A percentile compares a stretch with the other conserved stretches of the same genome.
These are phyloP conservation scores for Haplosporangium sp. DNA, from an alignment of 371 early-diverging fungal species.

Conservation along the genomic window DNA sequence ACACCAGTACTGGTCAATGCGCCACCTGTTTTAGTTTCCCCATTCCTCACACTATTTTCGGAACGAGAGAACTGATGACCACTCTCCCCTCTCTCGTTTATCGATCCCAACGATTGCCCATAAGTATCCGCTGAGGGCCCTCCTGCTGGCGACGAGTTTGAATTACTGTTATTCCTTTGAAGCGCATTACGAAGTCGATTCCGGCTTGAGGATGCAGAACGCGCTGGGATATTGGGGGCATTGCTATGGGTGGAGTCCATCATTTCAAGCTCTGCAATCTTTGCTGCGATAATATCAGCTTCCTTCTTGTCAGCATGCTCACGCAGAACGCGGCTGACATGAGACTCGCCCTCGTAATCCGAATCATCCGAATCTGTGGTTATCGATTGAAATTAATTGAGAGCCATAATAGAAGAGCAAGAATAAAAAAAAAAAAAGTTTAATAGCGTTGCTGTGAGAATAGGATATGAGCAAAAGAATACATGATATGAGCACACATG, in stretches of 20 bases:
- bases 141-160: slow-evolving; percentile 5
- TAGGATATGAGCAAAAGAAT: too few species aligned
- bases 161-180: not conserved
- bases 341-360: slow-evolving; percentile 67
- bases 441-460: not conserved
- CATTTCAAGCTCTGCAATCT: slow-evolving; percentile 39
- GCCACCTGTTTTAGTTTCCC: not conserved
- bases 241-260: not conserved
- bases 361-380: slow-evolving; percentile 68
- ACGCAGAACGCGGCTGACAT: slow-evolving; percentile 65
- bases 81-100: slow-evolving; percentile 8
- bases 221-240: not conserved
- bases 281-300: slow-evolving; percentile 14
- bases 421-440: slow-evolving; percentile 7
- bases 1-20: not conserved
- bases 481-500: too few species aligned
- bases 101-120: slow-evolving; percentile 15
- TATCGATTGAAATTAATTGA: slow-evolving; percentile 16
- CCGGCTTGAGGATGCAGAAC: slow-evolving; percentile 13
- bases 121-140: not conserved
- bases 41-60: slow-evolving; percentile 8
- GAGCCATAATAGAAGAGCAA: slow-evolving; percentile 13
- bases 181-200: slow-evolving; percentile 13
- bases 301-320: slow-evolving; percentile 64
- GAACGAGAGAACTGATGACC: slow-evolving; percentile 20